Base-by-base conservation (phyloP, 768 basidiomycete genomes). In the Tricholoma bakamatsutake region DNA sequence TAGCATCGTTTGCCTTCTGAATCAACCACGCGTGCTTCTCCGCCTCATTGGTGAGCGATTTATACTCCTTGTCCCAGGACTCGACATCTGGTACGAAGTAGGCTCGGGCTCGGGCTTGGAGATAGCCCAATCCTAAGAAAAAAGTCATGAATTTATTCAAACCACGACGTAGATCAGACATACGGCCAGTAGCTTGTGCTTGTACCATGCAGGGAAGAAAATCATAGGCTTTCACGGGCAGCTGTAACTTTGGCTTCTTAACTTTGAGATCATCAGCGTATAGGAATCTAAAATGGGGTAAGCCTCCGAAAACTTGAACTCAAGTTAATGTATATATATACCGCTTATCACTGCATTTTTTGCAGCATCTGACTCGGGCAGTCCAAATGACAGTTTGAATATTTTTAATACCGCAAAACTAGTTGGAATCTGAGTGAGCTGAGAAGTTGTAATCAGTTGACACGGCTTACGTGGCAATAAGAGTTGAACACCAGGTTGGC, bases 391-490 rank as follows among this genome's bases (percentile, higher is more conserved):
- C 12, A 0, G 13, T 37, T 37, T 37, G 35, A 15, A 37, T 15
- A 15, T 37, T 37, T 13, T 74, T 51, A 57, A 79, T 80, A 57
- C 77, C 72, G 55, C 80, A 80, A 55, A 67, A 62, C 10, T 21
- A 69, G 64, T 30, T 72, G 72, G 45, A 78, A 21, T 7, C 7
- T 11, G 9, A 10, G n/a, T 21, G 7, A 18, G 40, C 18, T 18
- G 9, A 49, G 47, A 30, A 15, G 5, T 9, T 24, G 18, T 8
- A n/a, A 21, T 18, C 5, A n/a, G 15, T 30, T 9, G 9, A 13
- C 12, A 34, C 11, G 9, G 13, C 33, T 50, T 15, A 46, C 53
- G 27, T 45, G 28, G 31, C 52, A 45, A 13, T n/a, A 30, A 15
- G 42, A 2, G 18, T 54, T 43, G 43, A 46, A 34, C 13, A 21